Conservation (phyloP, 2,329 filamentous ascomycete species). For the Venturia pyrina region DNA sequence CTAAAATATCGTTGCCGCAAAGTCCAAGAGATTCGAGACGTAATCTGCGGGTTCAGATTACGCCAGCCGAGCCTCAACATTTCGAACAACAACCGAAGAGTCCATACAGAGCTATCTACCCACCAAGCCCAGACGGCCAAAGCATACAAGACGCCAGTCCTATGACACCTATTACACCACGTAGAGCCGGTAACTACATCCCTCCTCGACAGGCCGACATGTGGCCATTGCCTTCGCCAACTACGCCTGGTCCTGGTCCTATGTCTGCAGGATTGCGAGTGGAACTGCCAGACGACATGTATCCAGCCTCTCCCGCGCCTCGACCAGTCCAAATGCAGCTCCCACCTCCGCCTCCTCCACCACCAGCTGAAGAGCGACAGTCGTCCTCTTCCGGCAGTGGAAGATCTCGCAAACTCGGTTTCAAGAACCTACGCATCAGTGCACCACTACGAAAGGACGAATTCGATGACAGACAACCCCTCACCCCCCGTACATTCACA, state of each 20-base stretch:
- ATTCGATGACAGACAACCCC: slow-evolving; percentile 41
- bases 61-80: slow-evolving; percentile 2
- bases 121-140: slow-evolving; percentile 15
- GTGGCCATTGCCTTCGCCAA: background rate
- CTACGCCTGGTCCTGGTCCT: background rate
- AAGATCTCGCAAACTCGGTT: slow-evolving; percentile 29
- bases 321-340: slow-evolving; percentile 8
- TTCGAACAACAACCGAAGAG: slow-evolving; percentile 8
- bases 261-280: background rate
- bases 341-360: slow-evolving; percentile 3
- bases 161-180: slow-evolving; percentile 4
- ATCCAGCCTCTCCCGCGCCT: slow-evolving; percentile 11
- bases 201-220: background rate
- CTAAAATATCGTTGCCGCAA: background rate
- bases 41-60: slow-evolving; percentile 19
- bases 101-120: slow-evolving; percentile 36
- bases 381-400: slow-evolving; percentile 20
- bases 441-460: slow-evolving; percentile 35
- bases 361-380: background rate
- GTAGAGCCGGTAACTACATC: background rate
- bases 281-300: slow-evolving; percentile 13
- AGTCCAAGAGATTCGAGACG: slow-evolving; percentile 1
- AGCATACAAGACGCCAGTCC: slow-evolving; percentile 1
- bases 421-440: slow-evolving; percentile 48
- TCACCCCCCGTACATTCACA: slow-evolving; percentile 47